Conservation (phyloP, 2,329 filamentous ascomycete species). For the Lizonia empirigonia region DNA sequence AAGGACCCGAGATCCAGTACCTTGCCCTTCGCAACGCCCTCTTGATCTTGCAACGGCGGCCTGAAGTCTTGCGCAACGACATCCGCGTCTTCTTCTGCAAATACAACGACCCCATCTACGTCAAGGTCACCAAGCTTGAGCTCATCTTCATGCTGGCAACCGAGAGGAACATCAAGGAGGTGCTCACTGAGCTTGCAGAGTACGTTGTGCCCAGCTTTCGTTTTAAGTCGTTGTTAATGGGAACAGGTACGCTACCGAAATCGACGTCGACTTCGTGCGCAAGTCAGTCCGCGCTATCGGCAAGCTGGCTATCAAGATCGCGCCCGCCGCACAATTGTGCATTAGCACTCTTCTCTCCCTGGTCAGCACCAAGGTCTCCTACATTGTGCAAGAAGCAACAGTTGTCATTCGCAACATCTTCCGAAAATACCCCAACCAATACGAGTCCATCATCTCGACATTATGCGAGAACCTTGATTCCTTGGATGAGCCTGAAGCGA, state of each 20-base stretch:
- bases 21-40: constrained; percentile 91
- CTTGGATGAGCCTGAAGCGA: constrained; percentile 94
- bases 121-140: constrained; percentile 98
- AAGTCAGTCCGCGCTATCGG: constrained; percentile 97
- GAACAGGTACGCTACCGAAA: constrained; percentile 89
- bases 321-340: constrained; percentile 86
- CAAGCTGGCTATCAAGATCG: constrained; percentile 98
- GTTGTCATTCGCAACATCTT: constrained; percentile 99
- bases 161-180: constrained; percentile 93
- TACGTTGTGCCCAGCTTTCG: no score
- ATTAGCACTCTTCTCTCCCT: constrained; percentile 92
- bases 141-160: constrained; percentile 98
- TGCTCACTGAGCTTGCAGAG: constrained; percentile 90
- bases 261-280: constrained; percentile 97
- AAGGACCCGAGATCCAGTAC: constrained; percentile 98
- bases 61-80: constrained; percentile 92
- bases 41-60: constrained; percentile 87
- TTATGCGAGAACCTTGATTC: constrained; percentile 96
- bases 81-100: constrained; percentile 99
- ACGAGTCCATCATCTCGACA: constrained; percentile 95
- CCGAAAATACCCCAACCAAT: constrained; percentile 98
- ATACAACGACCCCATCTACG: constrained; percentile 99
- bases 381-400: constrained; percentile 98
- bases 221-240: no score
- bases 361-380: constrained; percentile 96